Evolutionary conservation across 1,139 yeast species (phyloP), one percentile per base, ranked within the genome.

Genomic region (Candida sp.): DNA sequence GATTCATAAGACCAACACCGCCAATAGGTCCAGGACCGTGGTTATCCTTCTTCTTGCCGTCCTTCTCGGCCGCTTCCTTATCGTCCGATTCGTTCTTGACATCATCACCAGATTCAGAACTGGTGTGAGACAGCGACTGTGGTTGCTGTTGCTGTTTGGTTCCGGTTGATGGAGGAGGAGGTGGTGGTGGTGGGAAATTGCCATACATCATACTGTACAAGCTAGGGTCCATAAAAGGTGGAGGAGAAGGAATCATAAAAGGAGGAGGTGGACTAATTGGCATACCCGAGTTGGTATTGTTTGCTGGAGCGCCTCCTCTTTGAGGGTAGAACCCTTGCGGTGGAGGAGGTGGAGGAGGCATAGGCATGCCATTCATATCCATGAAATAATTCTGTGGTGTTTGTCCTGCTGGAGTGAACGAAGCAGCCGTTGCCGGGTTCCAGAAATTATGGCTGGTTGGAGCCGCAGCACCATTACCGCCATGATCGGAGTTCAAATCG

Each of bases 371-470:
- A 48, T 47, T 58, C 25, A 27, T 28, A 27, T 68, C 72, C 61
- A 66, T 65, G 43, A 72, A 70, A 53, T 73, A 68, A 48, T 62
- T 67, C 8, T 26, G 42, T 53, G 63, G 65, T 23, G 64, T 44
- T 7, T 25, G 40, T 6, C 42, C 46, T 4, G 62, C 60, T 27
- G 89, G 86, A 17, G 84, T 82, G 60, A 85, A 85, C 2, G 85
- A 68, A 9, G 85, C 67, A 2, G 86, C 85, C 17, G 86, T 70
- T 3, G 88, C 88, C 0, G 88, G 88, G 62, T 84, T 84, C 90
- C 90, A 85, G 57, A 84, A 81, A 58, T 72, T 79, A 41, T 73
- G 79, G 12, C 65, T 55, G 35, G 31, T 6, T 28, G 8, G 8
- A 6, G 31, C 8, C 9, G 31, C 11, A 37, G 27, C 30, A 32